These are phyloP conservation scores for Selaginella tamariscina DNA, from an alignment of 75 land plant genomes.

Conservation along the genomic window DNA sequence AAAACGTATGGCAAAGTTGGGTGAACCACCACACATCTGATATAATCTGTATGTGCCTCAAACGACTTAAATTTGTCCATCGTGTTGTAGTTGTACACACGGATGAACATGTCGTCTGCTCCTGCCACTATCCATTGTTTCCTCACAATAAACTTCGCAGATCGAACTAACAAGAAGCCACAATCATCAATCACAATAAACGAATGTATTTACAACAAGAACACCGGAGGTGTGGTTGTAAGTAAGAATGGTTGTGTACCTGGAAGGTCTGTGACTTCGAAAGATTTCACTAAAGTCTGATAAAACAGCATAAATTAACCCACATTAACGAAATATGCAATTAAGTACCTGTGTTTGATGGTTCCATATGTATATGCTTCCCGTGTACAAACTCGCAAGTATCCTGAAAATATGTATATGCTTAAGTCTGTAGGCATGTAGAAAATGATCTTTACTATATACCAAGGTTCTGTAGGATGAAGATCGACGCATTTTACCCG, in stretches of 20 bases:
- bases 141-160: conserved; percentile 86
- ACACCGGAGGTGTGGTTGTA: not conserved
- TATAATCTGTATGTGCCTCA: conserved; percentile 97
- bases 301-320: not conserved
- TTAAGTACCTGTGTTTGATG: conserved; percentile 87
- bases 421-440: not conserved
- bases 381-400: conserved; percentile 75
- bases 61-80: conserved; percentile 95
- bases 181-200: conserved; percentile 4
- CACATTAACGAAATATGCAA: not conserved
- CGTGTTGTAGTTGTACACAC: conserved; percentile 95
- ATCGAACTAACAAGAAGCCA: conserved; percentile 45
- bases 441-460: not conserved
- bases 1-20: conserved; percentile 94
- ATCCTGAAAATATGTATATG: conserved; percentile 42
- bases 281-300: conserved; percentile 33
- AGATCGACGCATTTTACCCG: conserved; percentile 84
- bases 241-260: conserved; percentile 20
- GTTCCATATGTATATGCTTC: conserved; percentile 79
- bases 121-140: conserved; percentile 98
- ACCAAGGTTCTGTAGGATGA: conserved; percentile 95
- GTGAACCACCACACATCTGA: conserved; percentile 90
- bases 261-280: conserved; percentile 46
- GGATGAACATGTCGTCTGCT: conserved; percentile 93
- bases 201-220: not conserved